phyloP scores from a whole-genome alignment of 2,329 filamentous ascomycete genomes.

The Ploettnerulaceae sp. region DNA sequence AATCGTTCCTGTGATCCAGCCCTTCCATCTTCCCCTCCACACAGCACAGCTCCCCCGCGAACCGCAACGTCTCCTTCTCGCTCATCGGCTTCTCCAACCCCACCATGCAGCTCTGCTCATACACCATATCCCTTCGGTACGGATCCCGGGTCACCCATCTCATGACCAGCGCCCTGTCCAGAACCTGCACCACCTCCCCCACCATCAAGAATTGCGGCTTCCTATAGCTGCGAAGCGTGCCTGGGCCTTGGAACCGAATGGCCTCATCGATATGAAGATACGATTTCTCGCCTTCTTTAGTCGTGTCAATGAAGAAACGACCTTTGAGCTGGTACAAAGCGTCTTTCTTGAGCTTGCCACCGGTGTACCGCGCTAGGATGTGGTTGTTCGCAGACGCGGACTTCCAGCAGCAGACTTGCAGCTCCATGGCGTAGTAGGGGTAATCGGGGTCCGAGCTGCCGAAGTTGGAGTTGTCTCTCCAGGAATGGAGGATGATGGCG shows the following conservation, averaged over 20 bases:
- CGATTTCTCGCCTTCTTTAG: conserved; percentile 11
- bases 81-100: conserved; percentile 10
- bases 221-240: conserved; percentile 17
- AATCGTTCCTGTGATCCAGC: conserved; percentile 16
- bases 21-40: conserved; percentile 21
- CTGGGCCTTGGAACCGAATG: conserved; percentile 21
- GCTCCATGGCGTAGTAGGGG: conserved; percentile 21
- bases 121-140: conserved; percentile 18
- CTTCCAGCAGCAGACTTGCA: conserved; percentile 16
- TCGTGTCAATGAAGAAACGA: conserved; percentile 18
- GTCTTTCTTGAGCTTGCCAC: conserved; percentile 19
- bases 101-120: conserved; percentile 18
- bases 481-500: conserved; percentile 18
- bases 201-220: conserved; percentile 18
- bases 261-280: conserved; percentile 22
- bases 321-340: conserved; percentile 21
- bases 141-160: conserved; percentile 19
- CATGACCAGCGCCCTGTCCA: conserved; percentile 10
- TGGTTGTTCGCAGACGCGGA: conserved; percentile 9
- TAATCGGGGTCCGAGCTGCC: conserved; percentile 13
- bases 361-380: conserved; percentile 18
- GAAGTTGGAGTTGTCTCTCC: conserved; percentile 19
- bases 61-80: conserved; percentile 8
- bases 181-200: conserved; percentile 13
- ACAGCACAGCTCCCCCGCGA: conserved; percentile 11